Conservation (phyloP, 768 basidiomycete species). For the Agrocybe chaxingu region DNA sequence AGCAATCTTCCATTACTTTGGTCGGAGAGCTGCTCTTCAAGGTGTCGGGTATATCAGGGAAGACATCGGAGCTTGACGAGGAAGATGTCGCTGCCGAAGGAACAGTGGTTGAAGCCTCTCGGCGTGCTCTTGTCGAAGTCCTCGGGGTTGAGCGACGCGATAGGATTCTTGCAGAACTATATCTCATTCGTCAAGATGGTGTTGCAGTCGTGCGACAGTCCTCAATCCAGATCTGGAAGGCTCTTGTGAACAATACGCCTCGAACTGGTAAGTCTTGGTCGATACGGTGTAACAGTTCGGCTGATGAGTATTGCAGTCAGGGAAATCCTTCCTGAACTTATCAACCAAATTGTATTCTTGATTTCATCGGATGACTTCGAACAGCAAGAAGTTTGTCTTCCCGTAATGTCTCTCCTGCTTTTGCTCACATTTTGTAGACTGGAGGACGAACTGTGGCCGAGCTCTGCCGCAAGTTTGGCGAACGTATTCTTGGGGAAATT, state of each 20-base stretch:
- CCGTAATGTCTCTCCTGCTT: constrained; percentile 1
- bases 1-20: constrained; percentile 95
- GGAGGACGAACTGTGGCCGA: constrained; percentile 87
- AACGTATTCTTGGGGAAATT: constrained; percentile 82
- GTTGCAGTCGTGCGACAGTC: constrained; percentile 87
- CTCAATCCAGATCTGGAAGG: constrained; percentile 97
- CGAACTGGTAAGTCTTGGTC: constrained; percentile 60
- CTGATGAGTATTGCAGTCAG: constrained; percentile 49
- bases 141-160: constrained; percentile 88
- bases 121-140: constrained; percentile 82
- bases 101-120: constrained; percentile 70
- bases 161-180: constrained; percentile 86
- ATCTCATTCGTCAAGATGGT: constrained; percentile 90
- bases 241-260: constrained; percentile 91
- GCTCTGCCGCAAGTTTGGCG: constrained; percentile 93
- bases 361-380: constrained; percentile 80
- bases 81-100: constrained; percentile 67
- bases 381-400: constrained; percentile 73
- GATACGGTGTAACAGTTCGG: not conserved
- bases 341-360: constrained; percentile 71
- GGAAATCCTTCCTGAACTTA: constrained; percentile 85
- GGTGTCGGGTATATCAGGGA: constrained; percentile 92
- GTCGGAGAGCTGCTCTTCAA: constrained; percentile 97
- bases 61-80: constrained; percentile 74
- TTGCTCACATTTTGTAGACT: constrained; percentile 48